Base-by-base conservation (phyloP, 202 grass and related monocot genomes). In the Zoysia matrella region DNA sequence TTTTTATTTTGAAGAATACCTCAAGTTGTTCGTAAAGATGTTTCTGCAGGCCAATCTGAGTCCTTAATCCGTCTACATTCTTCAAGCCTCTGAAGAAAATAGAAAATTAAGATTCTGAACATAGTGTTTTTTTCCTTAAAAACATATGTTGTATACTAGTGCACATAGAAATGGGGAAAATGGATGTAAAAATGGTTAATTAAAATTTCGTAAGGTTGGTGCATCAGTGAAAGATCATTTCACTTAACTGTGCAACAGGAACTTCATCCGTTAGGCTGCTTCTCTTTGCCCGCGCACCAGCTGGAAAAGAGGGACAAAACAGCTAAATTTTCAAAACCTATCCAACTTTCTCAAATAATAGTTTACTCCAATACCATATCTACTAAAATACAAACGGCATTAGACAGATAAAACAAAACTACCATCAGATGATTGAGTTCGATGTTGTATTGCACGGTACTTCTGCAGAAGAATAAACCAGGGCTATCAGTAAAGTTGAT, bases 11-110 rank as follows among this genome's bases (percentile, higher is more conserved):
- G 1, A 36, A 36, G 11, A 7, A 9, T 72, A 91, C 94, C 94
- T 97, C 90, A 80, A 97, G 90, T 56, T 97, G 90, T 81, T 91
- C 88, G 47, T 97, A 89, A 54, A 97, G 82, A 54, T 91, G 90
- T 70, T 97, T 97, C 83, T 97, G 94, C 65, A 91, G 56, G 41
- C 30, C 30, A 36, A 36, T 36, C 30, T 36, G 30, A 36, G 30
- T 36, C 30, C 30, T 36, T 36, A 36, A 72, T 75, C 75, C 88
- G 77, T 97, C 88, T 76, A 65, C 61, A 11, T 69, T 66, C 47
- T 72, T 75, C 56, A 72, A 78, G 58, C 58, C 64, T 74, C 93
- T 93, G 75, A 52, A 72, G 71, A 56, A 48, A 62, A 40, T 46
- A 69, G 3, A 64, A 9, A 79, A 22, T 64, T 3, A 75, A 6